phyloP scores from a whole-genome alignment of 1,284 basidiomycete species.

The Kwoniella shivajii region DNA sequence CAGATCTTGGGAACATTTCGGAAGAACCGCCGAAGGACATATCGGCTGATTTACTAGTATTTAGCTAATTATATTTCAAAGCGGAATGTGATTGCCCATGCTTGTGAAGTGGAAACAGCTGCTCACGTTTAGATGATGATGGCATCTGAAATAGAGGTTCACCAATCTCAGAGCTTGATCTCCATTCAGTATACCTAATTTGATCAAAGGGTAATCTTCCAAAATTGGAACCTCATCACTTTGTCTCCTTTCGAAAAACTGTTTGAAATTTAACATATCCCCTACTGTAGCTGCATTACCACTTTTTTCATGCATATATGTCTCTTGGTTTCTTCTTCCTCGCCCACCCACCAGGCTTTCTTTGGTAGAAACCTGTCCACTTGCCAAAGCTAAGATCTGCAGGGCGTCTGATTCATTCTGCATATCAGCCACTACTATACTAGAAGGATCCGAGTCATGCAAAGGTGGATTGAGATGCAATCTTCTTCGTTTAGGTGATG shows the following conservation, averaged over 20 bases:
- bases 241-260: constrained; percentile 8
- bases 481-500: constrained; percentile 36
- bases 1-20: constrained; percentile 47
- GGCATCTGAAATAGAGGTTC: constrained; percentile 51
- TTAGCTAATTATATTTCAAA: background rate
- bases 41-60: constrained; percentile 39
- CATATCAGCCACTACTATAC: constrained; percentile 53
- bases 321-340: constrained; percentile 12
- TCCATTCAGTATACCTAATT: constrained; percentile 47
- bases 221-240: constrained; percentile 17
- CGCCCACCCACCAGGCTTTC: constrained; percentile 1
- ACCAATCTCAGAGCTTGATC: constrained; percentile 45
- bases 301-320: constrained; percentile 3
- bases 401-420: constrained; percentile 54
- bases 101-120: too few relatives aligned
- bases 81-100: too few relatives aligned
- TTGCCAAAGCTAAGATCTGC: constrained; percentile 52
- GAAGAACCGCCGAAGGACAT: constrained; percentile 51
- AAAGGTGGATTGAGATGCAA: constrained; percentile 41
- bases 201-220: constrained; percentile 52
- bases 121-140: constrained; percentile 56
- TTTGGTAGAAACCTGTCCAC: constrained; percentile 24
- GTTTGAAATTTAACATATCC: constrained; percentile 2
- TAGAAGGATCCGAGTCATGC: constrained; percentile 43
- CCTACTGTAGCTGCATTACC: background rate